Evolutionary conservation across 2,329 filamentous ascomycete genomes (phyloP).

Genomic region (Colletotrichum lupini): DNA sequence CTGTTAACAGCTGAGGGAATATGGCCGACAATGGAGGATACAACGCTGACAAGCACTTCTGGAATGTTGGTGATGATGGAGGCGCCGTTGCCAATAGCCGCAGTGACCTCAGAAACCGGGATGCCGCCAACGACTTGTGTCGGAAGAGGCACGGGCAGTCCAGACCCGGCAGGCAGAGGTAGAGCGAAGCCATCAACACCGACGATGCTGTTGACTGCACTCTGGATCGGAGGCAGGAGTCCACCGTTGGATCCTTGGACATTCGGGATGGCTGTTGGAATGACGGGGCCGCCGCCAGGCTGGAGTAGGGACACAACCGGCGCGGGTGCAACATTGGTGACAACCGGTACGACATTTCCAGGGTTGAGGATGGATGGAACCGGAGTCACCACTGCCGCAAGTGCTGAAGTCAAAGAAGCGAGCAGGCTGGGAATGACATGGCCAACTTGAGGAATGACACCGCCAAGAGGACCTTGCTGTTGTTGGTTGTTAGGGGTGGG

Average conservation of each 20-base stretch:
- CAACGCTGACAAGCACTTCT: neutral
- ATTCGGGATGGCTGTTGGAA: neutral
- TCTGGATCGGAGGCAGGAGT: neutral
- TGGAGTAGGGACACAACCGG: neutral
- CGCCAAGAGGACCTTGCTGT: slow-evolving; percentile 4
- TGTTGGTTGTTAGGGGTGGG: neutral
- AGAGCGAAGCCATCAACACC: neutral
- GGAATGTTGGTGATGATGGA: neutral
- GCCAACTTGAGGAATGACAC: neutral
- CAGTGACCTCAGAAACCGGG: neutral
- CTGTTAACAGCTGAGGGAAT: neutral
- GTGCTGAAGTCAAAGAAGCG: neutral
- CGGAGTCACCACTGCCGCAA: neutral
- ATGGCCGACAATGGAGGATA: neutral
- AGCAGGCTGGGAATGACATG: neutral
- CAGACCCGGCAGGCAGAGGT: neutral
- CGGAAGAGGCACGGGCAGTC: neutral
- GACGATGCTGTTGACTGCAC: neutral
- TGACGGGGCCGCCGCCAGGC: neutral
- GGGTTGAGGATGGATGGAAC: neutral
- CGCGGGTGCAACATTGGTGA: neutral
- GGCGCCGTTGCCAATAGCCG: neutral
- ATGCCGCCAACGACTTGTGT: neutral
- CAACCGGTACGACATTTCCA: neutral
- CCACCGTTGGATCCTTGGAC: neutral